Base-by-base conservation (phyloP, 1,284 basidiomycete species). In the Somion occarium region DNA sequence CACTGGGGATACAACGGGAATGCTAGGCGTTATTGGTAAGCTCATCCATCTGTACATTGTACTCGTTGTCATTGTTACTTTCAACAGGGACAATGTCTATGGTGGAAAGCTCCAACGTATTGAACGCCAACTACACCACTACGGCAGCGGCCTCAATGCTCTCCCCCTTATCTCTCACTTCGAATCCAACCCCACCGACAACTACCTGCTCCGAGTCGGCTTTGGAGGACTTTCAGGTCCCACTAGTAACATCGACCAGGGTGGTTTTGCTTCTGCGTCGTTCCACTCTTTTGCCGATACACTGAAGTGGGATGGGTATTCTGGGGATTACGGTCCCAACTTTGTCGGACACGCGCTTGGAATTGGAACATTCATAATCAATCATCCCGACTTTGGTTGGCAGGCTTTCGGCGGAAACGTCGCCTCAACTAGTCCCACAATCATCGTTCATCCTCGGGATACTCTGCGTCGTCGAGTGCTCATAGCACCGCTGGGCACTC, bases 1-100 rank as follows among this genome's bases (percentile, higher is more conserved):
- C 79, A 81, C 61, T 82, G 79, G 80, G 79, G 79, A 18, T 81
- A 81, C 62, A 80, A 80, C 54, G 79, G 79, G 13, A 81, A 82
- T 60, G 80, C 80, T 1, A 67, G 79, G 46, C 72, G 79, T 38
- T 81, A 79, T 64, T 80, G 77, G 77, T 78, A 49, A 51, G 70
- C 56, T 5, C 41, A 7, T 9, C 20, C 13, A n/a, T 5, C 1
- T 38, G n/a, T 27, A 18, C 20, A 18, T 38, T 7, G 20, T 3
- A n/a, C 11, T 26, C 13, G 23, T 20, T 20, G 22, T 0, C 15
- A 49, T 34, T 23, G 22, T 38, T 25, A 12, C 46, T 20, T 44
- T 38, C 20, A 19, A 3, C 38, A 79, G 78, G 79, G 80, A 82
- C 59, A 79, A 78, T 55, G 66, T 80, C 13, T 81, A 80, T 51